Evolutionary conservation across 306 rosid genomes (phyloP), one percentile per base, ranked within the genome.

Genomic region (Castanea sativa): DNA sequence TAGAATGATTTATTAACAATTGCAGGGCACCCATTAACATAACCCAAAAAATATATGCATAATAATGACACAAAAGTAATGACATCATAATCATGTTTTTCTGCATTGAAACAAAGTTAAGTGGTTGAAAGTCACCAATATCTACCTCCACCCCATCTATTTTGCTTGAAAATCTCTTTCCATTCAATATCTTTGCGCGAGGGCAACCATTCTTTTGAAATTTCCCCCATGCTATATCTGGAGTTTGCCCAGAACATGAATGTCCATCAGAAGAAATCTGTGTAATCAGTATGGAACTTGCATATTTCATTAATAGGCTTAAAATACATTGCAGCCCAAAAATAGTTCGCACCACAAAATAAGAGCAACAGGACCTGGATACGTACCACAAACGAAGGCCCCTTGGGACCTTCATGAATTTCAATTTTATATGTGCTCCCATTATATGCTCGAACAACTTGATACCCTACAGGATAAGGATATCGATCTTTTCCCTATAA

Each of bases 141-240:
- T 57, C 75, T 87, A 94, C 98, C 98, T 94, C 97, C 86, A 87
- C 94, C 69, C 94, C 98, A 81, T 94, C 94, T 81, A 88, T 85
- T 84, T 86, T 94, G 76, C 92, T 77, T 1, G 90, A 89, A 87
- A 89, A 89, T 82, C 97, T 82, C 92, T 88, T 94, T 75, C 96
- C 93, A 51, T 92, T 92, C 98, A 83, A 92, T 85, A 85, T 85
- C 83, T 92, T 94, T 18, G 72, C 63, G 67, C 90, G 86, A 65
- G 92, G 77, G 60, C 78, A 83, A 70, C 86, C 82, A 83, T 80
- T 88, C 85, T 85, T 94, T 80, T 92, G 97, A 88, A 91, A 88
- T 75, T 87, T 90, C 12, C 85, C 89, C 97, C 91, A 92, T 14
- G 93, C 93, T 75, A 89, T 88, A 74, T 88, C 92, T 53, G 98